Percentiles rank a stretch among this genome's conserved stretches.
Evolutionary conservation across 768 basidiomycete species (phyloP).

Genomic region (Termitomyces sp.): DNA sequence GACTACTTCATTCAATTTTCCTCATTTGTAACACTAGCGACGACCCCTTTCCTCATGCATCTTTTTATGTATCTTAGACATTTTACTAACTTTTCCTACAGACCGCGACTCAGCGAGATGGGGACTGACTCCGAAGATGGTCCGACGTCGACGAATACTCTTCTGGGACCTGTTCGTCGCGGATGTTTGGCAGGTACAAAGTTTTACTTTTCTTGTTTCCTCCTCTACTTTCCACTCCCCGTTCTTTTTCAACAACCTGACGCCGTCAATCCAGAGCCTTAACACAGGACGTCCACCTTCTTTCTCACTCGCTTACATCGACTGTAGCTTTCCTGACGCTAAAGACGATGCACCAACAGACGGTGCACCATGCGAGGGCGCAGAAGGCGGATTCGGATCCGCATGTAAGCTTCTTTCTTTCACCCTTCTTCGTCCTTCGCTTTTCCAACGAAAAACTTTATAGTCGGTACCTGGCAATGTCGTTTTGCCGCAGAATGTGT

Average conservation of each 20-base stretch:
- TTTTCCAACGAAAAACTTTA: background rate
- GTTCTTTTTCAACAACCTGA: background rate
- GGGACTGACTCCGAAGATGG: constrained; percentile 55
- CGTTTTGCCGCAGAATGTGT: constrained; percentile 50
- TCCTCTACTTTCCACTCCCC: background rate
- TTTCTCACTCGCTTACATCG: constrained; percentile 59
- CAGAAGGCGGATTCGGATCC: constrained; percentile 23
- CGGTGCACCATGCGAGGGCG: constrained; percentile 12
- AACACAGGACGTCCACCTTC: constrained; percentile 67
- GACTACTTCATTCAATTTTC: background rate
- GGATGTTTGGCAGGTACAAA: constrained; percentile 59
- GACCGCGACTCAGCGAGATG: constrained; percentile 65
- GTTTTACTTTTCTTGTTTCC: background rate
- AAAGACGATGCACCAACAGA: constrained; percentile 19
- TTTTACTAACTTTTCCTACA: constrained; percentile 11
- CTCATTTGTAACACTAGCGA: background rate
- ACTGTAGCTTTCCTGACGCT: constrained; percentile 55
- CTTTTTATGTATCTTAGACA: too few species aligned
- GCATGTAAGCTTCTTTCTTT: constrained; percentile 22
- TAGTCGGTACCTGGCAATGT: constrained; percentile 57
- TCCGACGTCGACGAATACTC: constrained; percentile 57
- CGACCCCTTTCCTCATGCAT: background rate
- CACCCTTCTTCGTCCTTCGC: background rate
- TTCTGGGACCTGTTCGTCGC: constrained; percentile 79
- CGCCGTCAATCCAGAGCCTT: constrained; percentile 42